Base-by-base conservation (phyloP, 108 stramenopile species). In the Stephanodiscus triporus region DNA sequence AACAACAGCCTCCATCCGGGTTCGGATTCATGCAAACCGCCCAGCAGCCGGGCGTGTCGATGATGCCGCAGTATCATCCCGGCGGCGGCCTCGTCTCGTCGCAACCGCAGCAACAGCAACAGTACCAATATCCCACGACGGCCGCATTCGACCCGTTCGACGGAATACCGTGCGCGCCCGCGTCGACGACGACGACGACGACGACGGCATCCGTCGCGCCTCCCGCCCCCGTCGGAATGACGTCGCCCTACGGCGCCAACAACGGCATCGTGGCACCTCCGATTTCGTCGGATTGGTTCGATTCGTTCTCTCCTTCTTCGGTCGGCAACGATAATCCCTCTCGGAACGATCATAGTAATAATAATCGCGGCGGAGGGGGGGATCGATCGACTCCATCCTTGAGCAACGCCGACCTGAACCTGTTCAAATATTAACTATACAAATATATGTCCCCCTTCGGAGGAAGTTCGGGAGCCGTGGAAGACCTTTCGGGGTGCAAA, bases 361-460 rank as follows among this genome's bases (percentile, higher is more conserved):
- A 17, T 43, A 45, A 30, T 65, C 5, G 32, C 32, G 61, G 67
- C 4, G 26, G 59, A 0, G 40, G 53, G 14, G 40, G 14, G 36
- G 11, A 9, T 5, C 40, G 9, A 40, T 1, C 1, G 9, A 11
- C 40, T 9, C 4, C 10, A 11, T 22, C 47, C 24, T 58, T 80
- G 30, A 80, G 68, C 64, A 55, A 80, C 50, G 79, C 79, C 24
- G 79, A 80, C 32, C 58, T 80, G 79, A 73, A 64, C 69, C 64
- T 80, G 61, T 80, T 80, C 68, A 80, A 80, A 24, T 80, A 69
- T 66, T 78, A 57, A 45, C n/a, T n/a, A n/a, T n/a, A n/a, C n/a
- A n/a, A n/a, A n/a, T n/a, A n/a, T n/a, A n/a, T n/a, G n/a, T n/a
- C n/a, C n/a, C n/a, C n/a, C n/a, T n/a, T n/a, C n/a, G n/a, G n/a